Base-by-base conservation (phyloP, 1,284 basidiomycete genomes). In the Cutaneotrichosporon curvatum region DNA sequence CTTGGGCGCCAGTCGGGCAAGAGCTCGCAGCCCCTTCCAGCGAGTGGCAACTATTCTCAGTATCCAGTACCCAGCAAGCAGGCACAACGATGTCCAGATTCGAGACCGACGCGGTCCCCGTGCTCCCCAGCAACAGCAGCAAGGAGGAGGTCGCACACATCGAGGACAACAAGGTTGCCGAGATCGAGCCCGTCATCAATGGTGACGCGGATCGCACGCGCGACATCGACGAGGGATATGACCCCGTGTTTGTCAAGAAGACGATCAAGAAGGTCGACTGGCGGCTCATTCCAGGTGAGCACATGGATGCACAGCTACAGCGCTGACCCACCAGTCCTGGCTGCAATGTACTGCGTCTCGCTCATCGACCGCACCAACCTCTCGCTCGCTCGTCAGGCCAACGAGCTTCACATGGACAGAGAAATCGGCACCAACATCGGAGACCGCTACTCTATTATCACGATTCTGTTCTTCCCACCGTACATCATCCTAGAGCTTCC, bases 371-470 rank as follows among this genome's bases (percentile, higher is more conserved):
- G 40, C 2, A 40, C 58, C 61, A 34, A 60, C 59, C 33, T 68
- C 61, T 37, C 40, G 12, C 36, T 43, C 22, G 51, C 47, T 0
- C 51, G 51, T 20, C 34, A 35, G 12, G 51, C 44, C 19, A 53
- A 53, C 47, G 18, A 45, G 4, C 22, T 32, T 15, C 11, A 34
- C 14, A 69, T 68, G 60, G 57, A 54, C 22, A 36, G 34, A 8
- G 59, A 56, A 5, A 34, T 58, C 41, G 22, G 57, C 9, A 46
- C 62, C 1, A 50, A 45, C 12, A 45, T 66, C 19, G 71, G 68
- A 20, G 59, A 68, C 34, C 60, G 68, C 25, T 71, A 70, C 55
- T 63, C 64, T 35, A 62, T 71, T 42, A 60, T 65, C 44, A 59
- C 63, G 3, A 48, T 70, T 21, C 50, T 67, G 6, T 68, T 71